These are phyloP conservation scores for Penicillium argentinense DNA, from an alignment of 495 filamentous ascomycete genomes.

Conservation along the genomic window DNA sequence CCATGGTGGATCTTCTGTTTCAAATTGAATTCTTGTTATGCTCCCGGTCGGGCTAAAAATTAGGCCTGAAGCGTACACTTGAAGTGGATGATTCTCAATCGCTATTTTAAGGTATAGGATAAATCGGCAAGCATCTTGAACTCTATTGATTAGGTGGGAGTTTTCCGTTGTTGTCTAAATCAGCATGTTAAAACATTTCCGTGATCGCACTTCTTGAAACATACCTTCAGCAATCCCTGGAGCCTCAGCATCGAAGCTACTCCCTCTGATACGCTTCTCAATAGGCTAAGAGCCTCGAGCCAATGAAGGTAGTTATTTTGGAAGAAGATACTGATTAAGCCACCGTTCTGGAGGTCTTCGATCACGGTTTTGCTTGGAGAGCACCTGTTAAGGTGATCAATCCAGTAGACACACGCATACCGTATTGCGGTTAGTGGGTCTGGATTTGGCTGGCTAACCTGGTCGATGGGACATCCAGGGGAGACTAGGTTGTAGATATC, in stretches of 20 bases:
- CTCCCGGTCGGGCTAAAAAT: neutral
- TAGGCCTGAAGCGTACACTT: neutral
- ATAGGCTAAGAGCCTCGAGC: conserved; percentile 37
- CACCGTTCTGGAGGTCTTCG: conserved; percentile 10
- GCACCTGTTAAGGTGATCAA: conserved; percentile 28
- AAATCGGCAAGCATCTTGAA: neutral
- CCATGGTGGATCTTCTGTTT: too few relatives aligned
- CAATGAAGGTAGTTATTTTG: conserved; percentile 31
- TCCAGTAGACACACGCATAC: conserved; percentile 40
- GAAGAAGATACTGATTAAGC: conserved; percentile 21
- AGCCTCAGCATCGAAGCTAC: conserved; percentile 17
- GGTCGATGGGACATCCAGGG: conserved; percentile 11
- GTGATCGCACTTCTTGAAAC: too few relatives aligned
- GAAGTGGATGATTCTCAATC: neutral
- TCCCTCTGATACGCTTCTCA: conserved; percentile 24
- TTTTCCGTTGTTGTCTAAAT: too few relatives aligned
- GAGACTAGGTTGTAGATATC: conserved; percentile 21
- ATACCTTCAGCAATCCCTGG: conserved; percentile 9
- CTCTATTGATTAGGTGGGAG: too few relatives aligned
- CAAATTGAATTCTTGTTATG: neutral
- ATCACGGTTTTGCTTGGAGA: neutral
- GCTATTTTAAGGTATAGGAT: neutral
- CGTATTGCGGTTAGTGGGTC: conserved; percentile 20
- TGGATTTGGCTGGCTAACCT: conserved; percentile 3
- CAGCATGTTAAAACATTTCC: too few relatives aligned